phyloP scores from a whole-genome alignment of 139 green algal genomes.

The Picochlorum sp. region DNA sequence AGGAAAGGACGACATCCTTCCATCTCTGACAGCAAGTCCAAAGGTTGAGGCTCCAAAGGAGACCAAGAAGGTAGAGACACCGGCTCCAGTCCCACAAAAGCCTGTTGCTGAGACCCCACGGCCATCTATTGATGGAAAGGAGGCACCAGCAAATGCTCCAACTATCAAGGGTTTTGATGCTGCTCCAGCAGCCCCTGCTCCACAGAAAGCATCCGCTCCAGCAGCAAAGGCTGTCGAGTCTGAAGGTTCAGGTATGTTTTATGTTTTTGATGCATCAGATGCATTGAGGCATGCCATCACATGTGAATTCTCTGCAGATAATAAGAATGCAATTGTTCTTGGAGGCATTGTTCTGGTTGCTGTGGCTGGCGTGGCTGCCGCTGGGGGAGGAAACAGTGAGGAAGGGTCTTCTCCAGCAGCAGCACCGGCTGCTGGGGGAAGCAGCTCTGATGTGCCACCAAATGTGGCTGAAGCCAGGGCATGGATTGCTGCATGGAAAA shows the following conservation, averaged over 20 bases:
- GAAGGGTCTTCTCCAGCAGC: constrained; percentile 1
- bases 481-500: constrained; percentile 39
- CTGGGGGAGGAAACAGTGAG: background rate
- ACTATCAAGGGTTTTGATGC: background rate
- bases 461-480: constrained; percentile 38
- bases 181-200: constrained; percentile 7
- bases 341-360: constrained; percentile 14
- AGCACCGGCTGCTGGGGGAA: background rate
- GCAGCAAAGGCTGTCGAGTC: background rate
- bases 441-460: constrained; percentile 18
- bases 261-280: background rate
- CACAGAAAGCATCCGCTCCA: background rate
- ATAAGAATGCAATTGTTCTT: constrained; percentile 17
- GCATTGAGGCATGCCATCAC: background rate
- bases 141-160: background rate
- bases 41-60: constrained; percentile 6
- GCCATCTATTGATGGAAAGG: background rate
- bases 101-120: constrained; percentile 2
- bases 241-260: constrained; percentile 1
- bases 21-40: background rate
- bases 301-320: constrained; percentile 11
- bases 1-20: constrained; percentile 3
- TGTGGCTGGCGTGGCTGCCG: constrained; percentile 11
- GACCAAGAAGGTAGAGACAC: background rate
- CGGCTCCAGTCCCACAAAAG: background rate